Base-by-base conservation (phyloP, 768 basidiomycete genomes). In the Podaxis pistillaris region DNA sequence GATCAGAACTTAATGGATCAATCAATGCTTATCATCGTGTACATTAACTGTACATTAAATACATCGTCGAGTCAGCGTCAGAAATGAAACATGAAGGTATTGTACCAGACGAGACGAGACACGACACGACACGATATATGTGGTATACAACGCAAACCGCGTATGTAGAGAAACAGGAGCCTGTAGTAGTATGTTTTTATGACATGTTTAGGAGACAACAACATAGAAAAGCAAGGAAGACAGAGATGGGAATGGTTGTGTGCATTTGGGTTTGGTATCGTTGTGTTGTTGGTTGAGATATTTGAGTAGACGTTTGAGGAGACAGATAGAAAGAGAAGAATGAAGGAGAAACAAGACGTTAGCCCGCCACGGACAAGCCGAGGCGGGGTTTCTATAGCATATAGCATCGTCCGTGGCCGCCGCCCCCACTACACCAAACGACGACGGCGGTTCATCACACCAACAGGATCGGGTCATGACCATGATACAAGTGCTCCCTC, bases 401-500 rank as follows among this genome's bases (percentile, higher is more conserved):
- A 24, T 24, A 22, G 49, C 22, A 24, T 24, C 49, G 24, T 26
- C 8, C 26, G 22, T 22, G 8, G 24, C 26, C 49, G 22, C 19
- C 7, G 49, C 12, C 22, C 11, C 44, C 15, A 22, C 44, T n/a
- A 17, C 17, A 9, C 7, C 44, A 0, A 17, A 13, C 41, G n/a
- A 24, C 47, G 22, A 24, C 17, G 47, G n/a, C 22, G 0, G 47
- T 19, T 47, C n/a, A 15, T 73, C 63, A 76, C 51, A 76, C 75
- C 22, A 76, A 64, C 24, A 93, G 86, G 50, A 93, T 82, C 57
- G 61, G 55, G 28, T 82, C 72, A 22, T 73, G 71, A 36, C 79
- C 72, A 28, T 73, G 77, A 74, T 91, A 79, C 15, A 79, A 75
- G 60, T 79, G 74, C 38, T 89, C 80, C 90, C 91, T 79, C 78